Base-by-base conservation (phyloP, 2,329 filamentous ascomycete genomes). In the Microsporum audouinii region DNA sequence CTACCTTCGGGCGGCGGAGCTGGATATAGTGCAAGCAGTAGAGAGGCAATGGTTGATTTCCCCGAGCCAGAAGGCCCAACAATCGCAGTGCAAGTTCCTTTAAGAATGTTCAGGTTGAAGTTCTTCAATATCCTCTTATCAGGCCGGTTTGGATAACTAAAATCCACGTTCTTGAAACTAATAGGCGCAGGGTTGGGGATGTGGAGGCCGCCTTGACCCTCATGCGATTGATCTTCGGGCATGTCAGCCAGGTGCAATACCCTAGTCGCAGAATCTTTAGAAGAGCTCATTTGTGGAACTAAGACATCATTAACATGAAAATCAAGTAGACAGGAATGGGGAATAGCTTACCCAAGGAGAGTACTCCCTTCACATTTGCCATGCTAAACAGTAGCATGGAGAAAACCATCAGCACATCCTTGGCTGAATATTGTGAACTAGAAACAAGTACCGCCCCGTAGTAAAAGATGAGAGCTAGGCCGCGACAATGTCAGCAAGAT, bases 1-100 rank as follows among this genome's bases (percentile, higher is more conserved):
- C 61, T 39, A n/a, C 59, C 64, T 29, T 58, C 33, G 33, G 57
- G 58, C n/a, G 69, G 67, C 1, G 67, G 59, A 2, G 68, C 67
- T 1, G 72, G 65, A 68, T 94, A 90, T 0, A 96, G 78, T 0
- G 87, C 84, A 2, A 95, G 75, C 0, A 97, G 77, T 0, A 97
- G 76, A 0, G 87, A 83, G 0, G 87, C 81, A 39, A 96, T 79
- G 0, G 92, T 96, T 12, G 88, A 91, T 75, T 99, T 97, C 0
- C 94, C 92, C n/a, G 87, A 89, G 0, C 94, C 92, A 0, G 91
- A 96, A 0, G 82, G 76, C 0, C 92, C 91, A 1, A 95, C 90
- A 23, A 97, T 84, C 1, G 89, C 90, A 0, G 86, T 86, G 65
- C 84, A 88, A 2, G 82, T 84, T 27, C 86, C 84, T 0, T 80